Base-by-base conservation (phyloP, 139 green algal species). In the Haematococcus sp. region DNA sequence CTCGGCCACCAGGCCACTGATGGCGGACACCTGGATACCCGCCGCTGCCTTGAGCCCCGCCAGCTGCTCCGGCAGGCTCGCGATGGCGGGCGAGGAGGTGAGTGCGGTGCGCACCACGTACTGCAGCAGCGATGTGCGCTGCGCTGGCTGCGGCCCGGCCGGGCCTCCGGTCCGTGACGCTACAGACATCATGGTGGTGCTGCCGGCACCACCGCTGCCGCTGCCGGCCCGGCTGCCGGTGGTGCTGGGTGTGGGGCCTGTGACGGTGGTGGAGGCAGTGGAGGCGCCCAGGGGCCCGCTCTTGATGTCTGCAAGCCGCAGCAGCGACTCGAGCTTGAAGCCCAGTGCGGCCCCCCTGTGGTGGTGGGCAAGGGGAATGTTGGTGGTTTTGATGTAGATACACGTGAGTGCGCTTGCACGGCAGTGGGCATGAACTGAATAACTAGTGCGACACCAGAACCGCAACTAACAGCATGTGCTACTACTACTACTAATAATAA, bases 91-190 rank as follows among this genome's bases (percentile, higher is more conserved):
- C 30, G 17, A 28, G 16, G 59, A 25, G 3, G 27, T 20, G 3
- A 76, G 35, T 22, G 88, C 73, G 71, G 88, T 71, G 7, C 52
- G 43, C 34, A 91, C 68, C 52, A 96, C 82, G 83, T 91, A 93
- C 63, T 93, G 89, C 68, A 96, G 88, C 76, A 96, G 82, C 25
- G 72, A 87, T 16, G 88, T 94, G 54, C 84, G 71, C 75, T 93
- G 80, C 1, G 77, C 72, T 67, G 80, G 83, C 77, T 54, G 30
- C 25, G 60, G 9, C 35, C 25, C 32, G 3, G 30, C 17, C 51
- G 60, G 16, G 28, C 30, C 25, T n/a, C 30, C 17, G 11, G 13
- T 11, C 13, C 27, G 31, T 68, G 60, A 7, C 35, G 31, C 20
- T 68, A 31, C 58, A 40, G 25, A 23, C n/a, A 28, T 65, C 4